These are phyloP conservation scores for Aspergillus calidoustus DNA, from an alignment of 2,329 filamentous ascomycete genomes.

Conservation along the genomic window DNA sequence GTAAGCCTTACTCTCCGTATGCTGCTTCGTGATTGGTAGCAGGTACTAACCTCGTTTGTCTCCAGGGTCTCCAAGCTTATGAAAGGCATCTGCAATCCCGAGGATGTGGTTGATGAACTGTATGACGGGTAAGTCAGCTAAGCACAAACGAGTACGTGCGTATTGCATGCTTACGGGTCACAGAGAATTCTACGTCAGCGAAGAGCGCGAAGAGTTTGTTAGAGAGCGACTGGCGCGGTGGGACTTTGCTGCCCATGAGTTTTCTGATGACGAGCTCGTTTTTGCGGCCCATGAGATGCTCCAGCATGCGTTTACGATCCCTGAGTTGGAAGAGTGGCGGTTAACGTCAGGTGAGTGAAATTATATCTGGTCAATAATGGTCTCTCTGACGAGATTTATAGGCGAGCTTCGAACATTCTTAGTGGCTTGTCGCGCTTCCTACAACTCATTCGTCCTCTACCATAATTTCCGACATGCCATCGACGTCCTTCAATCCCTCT, in stretches of 20 bases:
- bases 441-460: constrained; percentile 94
- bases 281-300: constrained; percentile 87
- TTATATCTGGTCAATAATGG: neutral
- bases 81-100: constrained; percentile 81
- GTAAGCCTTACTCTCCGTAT: constrained; percentile 42
- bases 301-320: constrained; percentile 80
- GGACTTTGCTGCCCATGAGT: constrained; percentile 88
- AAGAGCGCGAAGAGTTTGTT: constrained; percentile 68
- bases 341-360: constrained; percentile 81
- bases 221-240: constrained; percentile 74
- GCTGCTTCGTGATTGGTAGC: neutral
- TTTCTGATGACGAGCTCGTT: constrained; percentile 86
- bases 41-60: constrained; percentile 10
- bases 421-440: constrained; percentile 86
- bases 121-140: constrained; percentile 59
- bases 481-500: constrained; percentile 92
- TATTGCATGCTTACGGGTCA: neutral
- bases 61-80: constrained; percentile 77
- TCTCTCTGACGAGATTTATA: constrained; percentile 37
- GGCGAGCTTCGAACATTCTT: constrained; percentile 85
- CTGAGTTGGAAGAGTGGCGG: constrained; percentile 79
- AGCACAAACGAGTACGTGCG: neutral
- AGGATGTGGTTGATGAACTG: constrained; percentile 64
- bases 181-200: constrained; percentile 68
- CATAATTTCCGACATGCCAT: constrained; percentile 98